phyloP scores from a whole-genome alignment of 306 rosid species.

The Mimosa pudica region DNA sequence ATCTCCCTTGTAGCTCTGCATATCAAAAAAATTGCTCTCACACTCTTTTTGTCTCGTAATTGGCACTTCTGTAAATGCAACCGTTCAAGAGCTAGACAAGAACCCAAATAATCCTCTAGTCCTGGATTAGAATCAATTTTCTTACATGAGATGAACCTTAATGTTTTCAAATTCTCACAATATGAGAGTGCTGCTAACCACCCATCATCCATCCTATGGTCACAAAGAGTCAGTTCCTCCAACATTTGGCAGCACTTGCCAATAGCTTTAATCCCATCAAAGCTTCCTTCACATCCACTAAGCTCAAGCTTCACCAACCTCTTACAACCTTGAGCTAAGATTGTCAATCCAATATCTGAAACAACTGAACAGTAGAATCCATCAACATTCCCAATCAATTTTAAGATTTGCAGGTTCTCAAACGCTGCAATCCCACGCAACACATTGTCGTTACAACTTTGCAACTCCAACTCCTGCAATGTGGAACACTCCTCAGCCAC shows the following conservation, averaged over 20 bases:
- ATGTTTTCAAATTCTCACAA: constrained; percentile 83
- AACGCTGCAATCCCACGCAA: constrained; percentile 83
- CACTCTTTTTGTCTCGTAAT: constrained; percentile 60
- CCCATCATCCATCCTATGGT: constrained; percentile 92
- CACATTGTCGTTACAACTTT: constrained; percentile 70
- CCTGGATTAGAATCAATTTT: constrained; percentile 65
- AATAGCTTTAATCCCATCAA: constrained; percentile 89
- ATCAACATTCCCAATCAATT: constrained; percentile 68
- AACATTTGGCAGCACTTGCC: constrained; percentile 94
- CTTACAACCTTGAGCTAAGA: constrained; percentile 90
- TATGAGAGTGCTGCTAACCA: constrained; percentile 77
- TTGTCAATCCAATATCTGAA: constrained; percentile 88
- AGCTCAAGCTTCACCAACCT: constrained; percentile 93
- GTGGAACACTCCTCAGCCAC: constrained; percentile 84
- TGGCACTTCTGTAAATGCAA: constrained; percentile 82
- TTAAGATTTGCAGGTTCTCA: constrained; percentile 78
- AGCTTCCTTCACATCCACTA: constrained; percentile 88
- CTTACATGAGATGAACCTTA: constrained; percentile 72
- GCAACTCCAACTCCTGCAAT: constrained; percentile 79
- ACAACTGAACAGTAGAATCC: constrained; percentile 69
- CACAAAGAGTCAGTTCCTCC: constrained; percentile 78
- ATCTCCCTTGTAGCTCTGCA: constrained; percentile 72
- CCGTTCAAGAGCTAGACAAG: constrained; percentile 71
- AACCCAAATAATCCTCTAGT: constrained; percentile 65
- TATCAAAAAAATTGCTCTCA: constrained; percentile 60